These are phyloP conservation scores for Xylaria sp. DNA, from an alignment of 2,329 filamentous ascomycete species.

Conservation along the genomic window DNA sequence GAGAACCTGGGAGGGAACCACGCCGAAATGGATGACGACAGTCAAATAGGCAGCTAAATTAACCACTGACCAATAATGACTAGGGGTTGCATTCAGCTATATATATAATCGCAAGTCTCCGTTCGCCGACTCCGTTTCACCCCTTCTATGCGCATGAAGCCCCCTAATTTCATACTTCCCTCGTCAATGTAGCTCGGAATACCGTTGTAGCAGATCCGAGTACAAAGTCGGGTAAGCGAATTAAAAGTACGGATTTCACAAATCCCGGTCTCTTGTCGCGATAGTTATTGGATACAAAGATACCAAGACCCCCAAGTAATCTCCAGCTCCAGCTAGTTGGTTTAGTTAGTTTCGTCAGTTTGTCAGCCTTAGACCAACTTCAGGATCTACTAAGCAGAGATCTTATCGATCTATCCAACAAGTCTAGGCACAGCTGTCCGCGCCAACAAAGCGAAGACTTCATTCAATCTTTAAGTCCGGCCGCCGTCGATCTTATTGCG, in stretches of 20 bases:
- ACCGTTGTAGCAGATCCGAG: slow-evolving; percentile 9
- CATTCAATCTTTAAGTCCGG: neutral
- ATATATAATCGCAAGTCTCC: slow-evolving; percentile 7
- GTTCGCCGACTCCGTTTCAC: slow-evolving; percentile 1
- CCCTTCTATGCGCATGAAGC: slow-evolving; percentile 10
- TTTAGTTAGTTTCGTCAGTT: slow-evolving; percentile 15
- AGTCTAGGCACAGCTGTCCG: neutral
- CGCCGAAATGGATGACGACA: slow-evolving; percentile 28
- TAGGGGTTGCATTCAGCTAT: slow-evolving; percentile 11
- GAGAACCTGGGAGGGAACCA: slow-evolving; percentile 9
- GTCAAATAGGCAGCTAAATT: slow-evolving; percentile 35
- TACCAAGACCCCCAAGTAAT: neutral
- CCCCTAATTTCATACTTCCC: slow-evolving; percentile 1
- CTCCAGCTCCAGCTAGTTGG: no score
- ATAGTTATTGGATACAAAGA: slow-evolving; percentile 11
- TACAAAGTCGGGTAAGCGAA: neutral
- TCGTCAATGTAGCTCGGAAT: neutral
- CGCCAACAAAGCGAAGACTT: slow-evolving; percentile 4
- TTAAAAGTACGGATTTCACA: slow-evolving; percentile 17
- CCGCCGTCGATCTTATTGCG: neutral
- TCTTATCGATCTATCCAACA: slow-evolving; percentile 15
- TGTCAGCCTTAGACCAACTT: slow-evolving; percentile 25
- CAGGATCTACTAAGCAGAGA: slow-evolving; percentile 16
- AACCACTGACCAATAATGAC: slow-evolving; percentile 14
- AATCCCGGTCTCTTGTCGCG: slow-evolving; percentile 1